Base-by-base conservation (phyloP, 2,329 filamentous ascomycete genomes). In the Pseudocercospora ulei region DNA sequence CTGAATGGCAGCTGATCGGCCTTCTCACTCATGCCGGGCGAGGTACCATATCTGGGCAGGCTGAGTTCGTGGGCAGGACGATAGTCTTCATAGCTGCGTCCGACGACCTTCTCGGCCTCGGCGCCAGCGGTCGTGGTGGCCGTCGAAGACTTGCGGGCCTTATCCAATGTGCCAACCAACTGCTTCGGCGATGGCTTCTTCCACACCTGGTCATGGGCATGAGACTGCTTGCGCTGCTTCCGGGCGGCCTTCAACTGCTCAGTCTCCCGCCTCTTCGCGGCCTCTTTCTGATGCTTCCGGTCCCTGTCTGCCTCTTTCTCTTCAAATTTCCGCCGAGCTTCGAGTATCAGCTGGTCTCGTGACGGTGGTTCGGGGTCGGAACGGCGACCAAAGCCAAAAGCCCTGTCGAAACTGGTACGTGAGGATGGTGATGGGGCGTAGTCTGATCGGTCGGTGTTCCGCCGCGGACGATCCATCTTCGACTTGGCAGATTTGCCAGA, bases 241-340 rank as follows among this genome's bases (percentile, higher is more conserved):
- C 65, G 61, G 3, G 28, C 28, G 3, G 28, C 3, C 28, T 22
- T 33, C 3, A 19, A 20, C 17, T 22, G 18, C 23, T 33, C 30
- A 7, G 18, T 33, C 18, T 65, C 61, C 41, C 55, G 61, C 46
- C 66, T 71, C 41, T 61, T 70, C 42, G 18, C 57, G 56, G 63
- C 67, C 38, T 73, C 71, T 50, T 70, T 65, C 51, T 75, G 69
- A 29, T 67, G 59, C 48, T 72, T 72, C 34, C 63, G 66, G 38
- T 67, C 67, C 49, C 76, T 76, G 22, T 67, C 70, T 3, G 68
- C 70, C 57, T 76, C 71, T 48, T 73, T 72, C 47, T 75, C 71
- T 41, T 72, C 65, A 53, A 75, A 76, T 19, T 73, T 72, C 35
- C 68, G 62, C 4, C 74, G 66, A 3, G 71, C 68, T 28, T 69